A percentile compares a stretch with the other conserved stretches of the same genome.
Evolutionary conservation across 306 rosid species (phyloP).

Genomic region (Dalbergia cultrata): DNA sequence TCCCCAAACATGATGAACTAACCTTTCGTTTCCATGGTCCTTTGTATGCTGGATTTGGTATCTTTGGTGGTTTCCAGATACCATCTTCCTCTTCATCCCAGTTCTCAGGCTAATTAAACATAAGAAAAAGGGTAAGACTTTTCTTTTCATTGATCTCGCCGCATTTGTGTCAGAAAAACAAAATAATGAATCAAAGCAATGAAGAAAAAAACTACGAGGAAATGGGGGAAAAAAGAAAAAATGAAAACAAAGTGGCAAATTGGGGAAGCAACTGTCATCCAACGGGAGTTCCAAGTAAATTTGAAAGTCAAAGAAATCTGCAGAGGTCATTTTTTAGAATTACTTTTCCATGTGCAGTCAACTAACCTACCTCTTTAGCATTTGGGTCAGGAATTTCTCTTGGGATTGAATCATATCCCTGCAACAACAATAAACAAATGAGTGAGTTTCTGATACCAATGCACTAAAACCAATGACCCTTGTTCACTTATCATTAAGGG

Average conservation of each 20-base stretch:
- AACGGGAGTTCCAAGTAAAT: not conserved
- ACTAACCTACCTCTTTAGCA: conserved; percentile 93
- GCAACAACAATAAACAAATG: conserved; percentile 48
- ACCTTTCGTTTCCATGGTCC: conserved; percentile 98
- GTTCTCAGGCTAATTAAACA: conserved; percentile 68
- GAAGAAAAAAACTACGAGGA: conserved; percentile 21
- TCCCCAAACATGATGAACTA: conserved; percentile 42
- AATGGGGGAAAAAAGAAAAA: not conserved
- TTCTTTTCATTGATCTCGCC: not conserved
- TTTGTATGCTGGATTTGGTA: conserved; percentile 94
- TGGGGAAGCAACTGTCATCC: conserved; percentile 12
- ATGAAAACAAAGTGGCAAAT: not conserved
- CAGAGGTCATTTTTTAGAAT: too few species aligned
- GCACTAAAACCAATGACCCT: conserved; percentile 39
- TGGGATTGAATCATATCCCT: conserved; percentile 96
- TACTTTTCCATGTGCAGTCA: not conserved
- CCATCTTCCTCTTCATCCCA: conserved; percentile 98
- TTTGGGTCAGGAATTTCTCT: conserved; percentile 86
- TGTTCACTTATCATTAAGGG: conserved; percentile 14
- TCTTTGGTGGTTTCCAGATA: conserved; percentile 87
- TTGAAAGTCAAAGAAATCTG: too few species aligned
- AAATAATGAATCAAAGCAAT: conserved; percentile 24
- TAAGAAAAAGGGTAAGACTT: conserved; percentile 22
- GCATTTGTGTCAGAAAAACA: conserved; percentile 15
- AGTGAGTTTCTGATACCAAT: conserved; percentile 31